A percentile compares a stretch with the other conserved stretches of the same genome.
These are phyloP conservation scores for Microglena sp. DNA, from an alignment of 139 green algal species.

Conservation along the genomic window DNA sequence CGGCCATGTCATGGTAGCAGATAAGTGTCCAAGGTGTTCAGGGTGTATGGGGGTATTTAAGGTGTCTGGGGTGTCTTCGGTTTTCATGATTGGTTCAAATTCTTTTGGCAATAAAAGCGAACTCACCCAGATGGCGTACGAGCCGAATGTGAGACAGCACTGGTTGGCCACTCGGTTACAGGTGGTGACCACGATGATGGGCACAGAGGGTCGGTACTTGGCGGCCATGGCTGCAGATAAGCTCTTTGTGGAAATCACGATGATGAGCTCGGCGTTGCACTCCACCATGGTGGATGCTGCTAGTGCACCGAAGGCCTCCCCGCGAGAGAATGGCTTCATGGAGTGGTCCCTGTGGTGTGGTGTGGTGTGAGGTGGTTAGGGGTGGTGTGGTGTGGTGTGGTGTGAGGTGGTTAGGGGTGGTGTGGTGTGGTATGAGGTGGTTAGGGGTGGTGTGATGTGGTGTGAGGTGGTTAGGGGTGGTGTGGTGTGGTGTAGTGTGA, in stretches of 20 bases:
- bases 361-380: background rate
- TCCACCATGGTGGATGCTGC: background rate
- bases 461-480: no score
- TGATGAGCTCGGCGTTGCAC: slow-evolving; percentile 42
- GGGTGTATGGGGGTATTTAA: no score
- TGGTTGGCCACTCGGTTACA: slow-evolving; percentile 27
- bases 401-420: background rate
- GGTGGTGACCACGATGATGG: slow-evolving; percentile 33
- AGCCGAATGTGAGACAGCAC: slow-evolving; percentile 10
- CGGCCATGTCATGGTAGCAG: slow-evolving; percentile 27
- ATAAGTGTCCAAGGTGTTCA: no score
- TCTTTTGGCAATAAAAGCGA: no score
- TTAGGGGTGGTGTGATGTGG: no score
- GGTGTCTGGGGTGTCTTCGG: no score
- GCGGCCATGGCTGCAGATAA: slow-evolving; percentile 28
- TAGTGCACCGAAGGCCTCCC: background rate
- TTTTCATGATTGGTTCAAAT: no score
- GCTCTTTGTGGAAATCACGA: slow-evolving; percentile 38
- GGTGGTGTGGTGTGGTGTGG: background rate
- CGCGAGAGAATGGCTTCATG: background rate
- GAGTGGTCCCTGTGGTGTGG: background rate
- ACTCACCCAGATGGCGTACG: no score
- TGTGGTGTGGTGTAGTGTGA: no score
- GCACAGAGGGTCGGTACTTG: slow-evolving; percentile 44
- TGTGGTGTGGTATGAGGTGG: no score